Percentiles rank a stretch among this genome's conserved stretches.
phyloP scores from a whole-genome alignment of 2,329 filamentous ascomycete species.

The Hypomyces rosellus region DNA sequence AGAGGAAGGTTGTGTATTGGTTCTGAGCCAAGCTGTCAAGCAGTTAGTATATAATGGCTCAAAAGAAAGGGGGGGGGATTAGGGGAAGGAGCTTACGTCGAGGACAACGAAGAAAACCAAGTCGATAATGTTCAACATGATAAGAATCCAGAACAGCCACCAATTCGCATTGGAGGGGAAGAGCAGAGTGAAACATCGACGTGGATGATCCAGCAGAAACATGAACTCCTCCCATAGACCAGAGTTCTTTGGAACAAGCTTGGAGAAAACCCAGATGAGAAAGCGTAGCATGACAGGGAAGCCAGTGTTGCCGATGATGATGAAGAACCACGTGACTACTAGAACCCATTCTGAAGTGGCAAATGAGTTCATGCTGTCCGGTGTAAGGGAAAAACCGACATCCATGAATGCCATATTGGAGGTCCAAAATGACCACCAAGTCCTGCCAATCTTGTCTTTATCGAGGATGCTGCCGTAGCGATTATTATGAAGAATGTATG shows the following conservation, averaged over 20 bases:
- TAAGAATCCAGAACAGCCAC: slow-evolving; percentile 87
- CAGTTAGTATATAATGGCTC: slow-evolving; percentile 17
- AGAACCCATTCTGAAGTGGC: slow-evolving; percentile 69
- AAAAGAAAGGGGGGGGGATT: slow-evolving; percentile 1
- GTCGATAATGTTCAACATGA: slow-evolving; percentile 77
- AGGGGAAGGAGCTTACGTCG: slow-evolving; percentile 55
- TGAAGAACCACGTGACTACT: slow-evolving; percentile 74
- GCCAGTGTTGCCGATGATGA: slow-evolving; percentile 90
- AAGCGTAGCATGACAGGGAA: slow-evolving; percentile 94
- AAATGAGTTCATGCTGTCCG: slow-evolving; percentile 91
- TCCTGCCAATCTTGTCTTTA: slow-evolving; percentile 52
- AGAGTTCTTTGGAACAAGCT: slow-evolving; percentile 56
- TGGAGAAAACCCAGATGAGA: slow-evolving; percentile 77
- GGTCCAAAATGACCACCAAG: slow-evolving; percentile 93
- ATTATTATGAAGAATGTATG: slow-evolving; percentile 67
- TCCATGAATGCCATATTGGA: slow-evolving; percentile 87
- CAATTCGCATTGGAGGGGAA: slow-evolving; percentile 88
- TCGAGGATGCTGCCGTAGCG: slow-evolving; percentile 62
- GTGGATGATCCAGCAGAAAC: slow-evolving; percentile 89
- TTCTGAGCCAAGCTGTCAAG: slow-evolving; percentile 58
- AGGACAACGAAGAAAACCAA: slow-evolving; percentile 87
- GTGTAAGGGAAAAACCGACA: slow-evolving; percentile 85
- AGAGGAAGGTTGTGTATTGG: slow-evolving; percentile 62
- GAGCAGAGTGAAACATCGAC: slow-evolving; percentile 90
- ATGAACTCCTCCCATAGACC: slow-evolving; percentile 82